phyloP scores from a whole-genome alignment of 2,329 filamentous ascomycete genomes.

The Ophiostoma angusticollis region DNA sequence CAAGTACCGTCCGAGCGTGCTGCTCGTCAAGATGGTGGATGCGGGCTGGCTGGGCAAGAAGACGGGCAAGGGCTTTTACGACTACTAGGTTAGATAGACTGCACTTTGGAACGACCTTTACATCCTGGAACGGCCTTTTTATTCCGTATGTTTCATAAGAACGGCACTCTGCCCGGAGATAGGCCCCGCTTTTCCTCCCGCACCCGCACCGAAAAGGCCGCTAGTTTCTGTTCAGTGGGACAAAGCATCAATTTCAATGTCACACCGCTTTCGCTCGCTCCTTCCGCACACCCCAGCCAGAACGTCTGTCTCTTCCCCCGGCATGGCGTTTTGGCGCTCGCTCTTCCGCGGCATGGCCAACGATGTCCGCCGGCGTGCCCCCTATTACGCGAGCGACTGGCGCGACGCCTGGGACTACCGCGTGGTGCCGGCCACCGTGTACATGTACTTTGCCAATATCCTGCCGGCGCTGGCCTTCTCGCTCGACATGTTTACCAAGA shows the following conservation, averaged over 20 bases:
- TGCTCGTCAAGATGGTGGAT: conserved; percentile 91
- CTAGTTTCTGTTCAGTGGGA: too few species aligned
- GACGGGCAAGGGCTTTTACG: conserved; percentile 89
- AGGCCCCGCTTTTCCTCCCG: too few species aligned
- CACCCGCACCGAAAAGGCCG: too few species aligned
- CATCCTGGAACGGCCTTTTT: too few species aligned
- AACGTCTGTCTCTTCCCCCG: neutral
- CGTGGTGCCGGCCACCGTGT: conserved; percentile 73
- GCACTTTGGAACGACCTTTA: too few species aligned
- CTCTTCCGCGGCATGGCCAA: conserved; percentile 69
- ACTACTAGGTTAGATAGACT: too few species aligned
- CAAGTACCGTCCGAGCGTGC: conserved; percentile 83
- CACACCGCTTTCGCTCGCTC: too few species aligned
- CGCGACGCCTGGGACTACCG: conserved; percentile 81
- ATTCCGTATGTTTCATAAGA: too few species aligned
- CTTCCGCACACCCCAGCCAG: neutral
- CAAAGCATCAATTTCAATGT: too few species aligned
- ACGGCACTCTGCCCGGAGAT: too few species aligned
- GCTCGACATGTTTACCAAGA: conserved; percentile 87
- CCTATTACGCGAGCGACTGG: conserved; percentile 76
- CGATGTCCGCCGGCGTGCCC: conserved; percentile 60
- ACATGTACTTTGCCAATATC: conserved; percentile 94
- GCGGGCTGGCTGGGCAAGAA: conserved; percentile 98
- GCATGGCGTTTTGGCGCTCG: neutral
- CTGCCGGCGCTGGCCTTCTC: conserved; percentile 79